Conservation (phyloP, 1,284 basidiomycete species). For the Inonotus hispidus region DNA sequence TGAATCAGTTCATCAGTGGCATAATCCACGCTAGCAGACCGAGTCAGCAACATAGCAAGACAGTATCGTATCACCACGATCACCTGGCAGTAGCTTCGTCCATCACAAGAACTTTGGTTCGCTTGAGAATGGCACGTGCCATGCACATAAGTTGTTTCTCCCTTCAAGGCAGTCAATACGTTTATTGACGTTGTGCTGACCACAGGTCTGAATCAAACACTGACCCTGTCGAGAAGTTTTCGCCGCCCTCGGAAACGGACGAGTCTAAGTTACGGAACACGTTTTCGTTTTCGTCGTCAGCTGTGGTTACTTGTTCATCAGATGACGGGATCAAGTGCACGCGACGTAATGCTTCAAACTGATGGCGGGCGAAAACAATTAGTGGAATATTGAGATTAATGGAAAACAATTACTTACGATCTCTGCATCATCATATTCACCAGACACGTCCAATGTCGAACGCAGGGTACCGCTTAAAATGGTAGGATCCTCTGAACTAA, state of each 20-base stretch:
- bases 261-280: slow-evolving; percentile 86
- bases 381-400: not conserved
- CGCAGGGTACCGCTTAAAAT: slow-evolving; percentile 86
- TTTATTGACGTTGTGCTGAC: not conserved
- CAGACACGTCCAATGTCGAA: slow-evolving; percentile 84
- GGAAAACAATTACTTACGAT: slow-evolving; percentile 48
- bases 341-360: slow-evolving; percentile 84
- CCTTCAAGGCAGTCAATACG: slow-evolving; percentile 22
- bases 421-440: slow-evolving; percentile 81
- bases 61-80: too few species aligned
- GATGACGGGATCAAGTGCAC: slow-evolving; percentile 73
- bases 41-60: not conserved
- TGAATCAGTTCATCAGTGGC: slow-evolving; percentile 73
- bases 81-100: slow-evolving; percentile 53
- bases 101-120: slow-evolving; percentile 55
- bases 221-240: slow-evolving; percentile 88
- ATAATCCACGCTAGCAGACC: slow-evolving; percentile 60
- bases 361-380: not conserved
- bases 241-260: slow-evolving; percentile 82
- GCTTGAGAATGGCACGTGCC: slow-evolving; percentile 57
- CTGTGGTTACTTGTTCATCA: slow-evolving; percentile 37
- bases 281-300: slow-evolving; percentile 65
- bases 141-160: slow-evolving; percentile 64
- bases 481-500: slow-evolving; percentile 72
- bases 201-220: slow-evolving; percentile 19